A percentile compares a stretch with the other conserved stretches of the same genome.
Evolutionary conservation across 1,284 basidiomycete species (phyloP).

Genomic region (Papiliotrema terrestris): DNA sequence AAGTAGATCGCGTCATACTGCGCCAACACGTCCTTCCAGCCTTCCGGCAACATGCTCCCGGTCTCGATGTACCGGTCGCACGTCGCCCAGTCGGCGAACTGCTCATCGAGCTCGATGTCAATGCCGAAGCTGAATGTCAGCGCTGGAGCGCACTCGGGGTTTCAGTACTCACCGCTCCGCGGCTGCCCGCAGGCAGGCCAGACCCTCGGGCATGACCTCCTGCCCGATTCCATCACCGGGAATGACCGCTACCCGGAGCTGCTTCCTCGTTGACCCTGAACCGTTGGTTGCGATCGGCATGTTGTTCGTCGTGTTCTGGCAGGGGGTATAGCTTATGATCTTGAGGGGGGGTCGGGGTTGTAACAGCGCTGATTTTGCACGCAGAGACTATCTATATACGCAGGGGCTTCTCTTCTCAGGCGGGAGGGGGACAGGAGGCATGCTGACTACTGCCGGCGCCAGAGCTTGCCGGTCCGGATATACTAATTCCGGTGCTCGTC

Average conservation of each 20-base stretch:
- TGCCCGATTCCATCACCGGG: slow-evolving; percentile 55
- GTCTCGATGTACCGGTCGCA: slow-evolving; percentile 37
- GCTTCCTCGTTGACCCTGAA: neutral
- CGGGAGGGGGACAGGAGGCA: too few relatives aligned
- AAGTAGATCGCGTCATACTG: slow-evolving; percentile 50
- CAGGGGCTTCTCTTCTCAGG: too few relatives aligned
- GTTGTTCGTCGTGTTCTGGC: neutral
- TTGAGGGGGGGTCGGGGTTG: too few relatives aligned
- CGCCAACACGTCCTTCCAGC: slow-evolving; percentile 44
- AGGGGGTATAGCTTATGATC: too few relatives aligned
- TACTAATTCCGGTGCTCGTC: too few relatives aligned
- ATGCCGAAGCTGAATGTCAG: slow-evolving; percentile 16
- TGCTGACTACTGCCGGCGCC: too few relatives aligned
- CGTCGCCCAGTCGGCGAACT: slow-evolving; percentile 27
- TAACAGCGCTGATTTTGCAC: too few relatives aligned
- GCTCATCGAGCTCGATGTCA: slow-evolving; percentile 24
- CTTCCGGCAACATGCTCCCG: slow-evolving; percentile 47
- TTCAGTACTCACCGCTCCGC: slow-evolving; percentile 15
- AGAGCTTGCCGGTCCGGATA: too few relatives aligned
- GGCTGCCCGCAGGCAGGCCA: slow-evolving; percentile 18
- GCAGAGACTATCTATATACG: too few relatives aligned
- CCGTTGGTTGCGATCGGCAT: neutral
- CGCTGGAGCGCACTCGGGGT: neutral
- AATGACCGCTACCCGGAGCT: slow-evolving; percentile 53
- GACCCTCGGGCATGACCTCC: slow-evolving; percentile 25